Evolutionary conservation across 345 rosid species (phyloP), one percentile per base, ranked within the genome.

Genomic region (Populus simonii): DNA sequence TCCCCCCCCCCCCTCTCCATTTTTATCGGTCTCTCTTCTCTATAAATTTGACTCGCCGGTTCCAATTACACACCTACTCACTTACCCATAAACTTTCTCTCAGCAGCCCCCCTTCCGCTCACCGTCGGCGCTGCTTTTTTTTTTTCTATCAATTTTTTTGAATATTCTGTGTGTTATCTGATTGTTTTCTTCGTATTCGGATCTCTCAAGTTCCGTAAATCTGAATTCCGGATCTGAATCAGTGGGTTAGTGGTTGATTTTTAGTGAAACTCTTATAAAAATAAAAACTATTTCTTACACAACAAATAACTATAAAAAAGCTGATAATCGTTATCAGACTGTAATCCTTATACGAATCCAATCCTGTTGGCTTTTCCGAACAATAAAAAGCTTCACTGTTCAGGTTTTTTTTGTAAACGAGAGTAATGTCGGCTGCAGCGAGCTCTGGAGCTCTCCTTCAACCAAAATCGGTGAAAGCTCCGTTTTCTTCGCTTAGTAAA

Each of bases 371-470:
- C 25, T 23, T 9, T 59, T 4, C 65, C 13, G 4, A 59, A 23
- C 65, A 23, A 59, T 23, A 47, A 13, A 47, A 13, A 47, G 1
- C 17, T 47, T 12, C 51, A 12, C 51, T 10, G 45, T 11, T 13
- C 51, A 6, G 61, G 27, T 39, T 66, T 25, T 47, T 62, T 36
- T 70, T 43, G 29, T 41, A 36, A 63, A 83, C 18, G 17, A 47
- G 5, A 45, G 51, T 53, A 85, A 92, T 92, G 97, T 86, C 92
- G 83, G 88, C 86, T n/a, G 75, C 84, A 49, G 76, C 88, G 0
- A 33, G 63, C 15, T 82, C 88, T 11, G 79, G 77, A 81, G 83
- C 91, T 70, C 73, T 87, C 80, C 81, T 84, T 10, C 89, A 84
- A 20, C 83, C 85, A 0, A 81, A 84, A 1, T 78, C 80, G 33